A percentile compares a stretch with the other conserved stretches of the same genome.
These are phyloP conservation scores for Striga asiatica DNA, from an alignment of 257 asterid species.

Conservation along the genomic window DNA sequence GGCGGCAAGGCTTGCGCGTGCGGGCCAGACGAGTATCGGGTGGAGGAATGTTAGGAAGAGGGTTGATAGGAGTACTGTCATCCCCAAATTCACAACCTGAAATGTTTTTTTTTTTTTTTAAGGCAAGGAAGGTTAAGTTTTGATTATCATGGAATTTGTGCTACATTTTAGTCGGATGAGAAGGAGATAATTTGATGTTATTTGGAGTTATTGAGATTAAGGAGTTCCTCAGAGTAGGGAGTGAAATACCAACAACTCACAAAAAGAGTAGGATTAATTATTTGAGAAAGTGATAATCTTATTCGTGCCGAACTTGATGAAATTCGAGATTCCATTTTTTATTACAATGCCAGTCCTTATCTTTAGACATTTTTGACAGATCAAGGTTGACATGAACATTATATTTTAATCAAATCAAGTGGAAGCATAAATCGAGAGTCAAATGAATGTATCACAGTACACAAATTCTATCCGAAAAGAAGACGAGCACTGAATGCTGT, in stretches of 20 bases:
- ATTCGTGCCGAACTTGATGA: neutral
- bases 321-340: neutral
- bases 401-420: neutral
- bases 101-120: no score
- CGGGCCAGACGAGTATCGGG: constrained; percentile 57
- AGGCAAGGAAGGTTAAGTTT: no score
- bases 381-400: neutral
- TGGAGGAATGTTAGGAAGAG: constrained; percentile 38
- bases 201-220: neutral
- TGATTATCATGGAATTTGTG: no score
- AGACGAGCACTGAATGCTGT: neutral
- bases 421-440: neutral
- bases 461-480: neutral
- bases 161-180: neutral
- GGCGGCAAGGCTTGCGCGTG: constrained; percentile 64
- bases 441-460: neutral
- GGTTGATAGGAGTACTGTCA: constrained; percentile 50
- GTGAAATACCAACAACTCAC: neutral
- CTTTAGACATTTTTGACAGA: neutral
- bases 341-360: neutral
- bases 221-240: neutral
- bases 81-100: constrained; percentile 56
- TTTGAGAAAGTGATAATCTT: no score
- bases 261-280: no score
- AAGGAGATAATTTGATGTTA: neutral